These are phyloP conservation scores for Naganishia randhawae DNA, from an alignment of 768 basidiomycete genomes.

Conservation along the genomic window DNA sequence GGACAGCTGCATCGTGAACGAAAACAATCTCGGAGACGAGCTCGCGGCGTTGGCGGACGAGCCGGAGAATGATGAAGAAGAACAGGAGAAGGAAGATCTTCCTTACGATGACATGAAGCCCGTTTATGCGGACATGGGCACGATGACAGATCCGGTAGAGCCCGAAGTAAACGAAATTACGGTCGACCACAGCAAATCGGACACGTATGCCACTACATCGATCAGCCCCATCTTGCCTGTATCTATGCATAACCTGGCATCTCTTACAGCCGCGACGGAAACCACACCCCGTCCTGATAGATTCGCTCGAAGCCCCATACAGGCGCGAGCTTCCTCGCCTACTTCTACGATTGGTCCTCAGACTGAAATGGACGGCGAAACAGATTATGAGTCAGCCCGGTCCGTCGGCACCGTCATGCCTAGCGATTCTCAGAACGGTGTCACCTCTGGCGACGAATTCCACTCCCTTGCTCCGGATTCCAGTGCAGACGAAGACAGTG, in stretches of 20 bases:
- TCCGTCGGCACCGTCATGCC: constrained; percentile 64
- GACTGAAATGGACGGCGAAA: constrained; percentile 33
- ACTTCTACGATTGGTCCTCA: constrained; percentile 30
- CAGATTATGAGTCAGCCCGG: constrained; percentile 60
- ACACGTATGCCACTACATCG: constrained; percentile 12
- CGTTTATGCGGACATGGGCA: constrained; percentile 33
- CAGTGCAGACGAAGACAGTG: constrained; percentile 44
- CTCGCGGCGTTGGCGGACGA: constrained; percentile 34
- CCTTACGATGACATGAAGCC: neutral
- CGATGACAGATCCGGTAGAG: constrained; percentile 38
- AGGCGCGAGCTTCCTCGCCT: constrained; percentile 30
- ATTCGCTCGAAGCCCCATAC: constrained; percentile 7
- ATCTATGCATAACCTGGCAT: constrained; percentile 28
- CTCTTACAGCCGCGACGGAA: neutral
- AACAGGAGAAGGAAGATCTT: neutral
- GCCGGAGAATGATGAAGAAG: constrained; percentile 8
- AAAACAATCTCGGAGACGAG: constrained; percentile 42
- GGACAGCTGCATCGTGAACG: constrained; percentile 5
- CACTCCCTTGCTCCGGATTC: constrained; percentile 46
- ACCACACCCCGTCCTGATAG: constrained; percentile 11
- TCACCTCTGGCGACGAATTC: constrained; percentile 49
- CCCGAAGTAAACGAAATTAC: neutral
- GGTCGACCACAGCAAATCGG: neutral
- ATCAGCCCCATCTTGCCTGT: constrained; percentile 30
- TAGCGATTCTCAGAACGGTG: constrained; percentile 60